Conservation (phyloP, 352 stramenopile genomes). For the Globisporangium cylindrosporum region DNA sequence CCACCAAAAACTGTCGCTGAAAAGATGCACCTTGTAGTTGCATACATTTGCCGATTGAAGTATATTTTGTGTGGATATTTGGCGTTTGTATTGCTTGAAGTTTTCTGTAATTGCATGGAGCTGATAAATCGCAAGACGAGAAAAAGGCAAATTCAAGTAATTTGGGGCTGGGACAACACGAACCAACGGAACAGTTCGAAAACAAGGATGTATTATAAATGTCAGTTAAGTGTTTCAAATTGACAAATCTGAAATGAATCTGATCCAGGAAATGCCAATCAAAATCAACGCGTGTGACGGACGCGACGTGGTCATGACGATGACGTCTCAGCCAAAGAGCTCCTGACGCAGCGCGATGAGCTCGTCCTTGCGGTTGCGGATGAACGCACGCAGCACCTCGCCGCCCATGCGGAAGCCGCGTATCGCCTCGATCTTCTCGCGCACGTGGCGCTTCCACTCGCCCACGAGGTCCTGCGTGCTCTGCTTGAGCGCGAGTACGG, state of each 20-base stretch:
- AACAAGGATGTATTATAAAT: neutral
- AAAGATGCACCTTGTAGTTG: neutral
- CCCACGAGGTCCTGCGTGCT: constrained; percentile 14
- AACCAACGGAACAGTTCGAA: neutral
- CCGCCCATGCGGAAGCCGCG: constrained; percentile 61
- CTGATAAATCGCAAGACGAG: neutral
- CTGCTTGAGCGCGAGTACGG: constrained; percentile 21
- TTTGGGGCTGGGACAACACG: neutral
- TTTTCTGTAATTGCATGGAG: neutral
- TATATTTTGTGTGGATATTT: neutral
- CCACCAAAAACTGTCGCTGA: neutral
- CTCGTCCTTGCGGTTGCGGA: constrained; percentile 56
- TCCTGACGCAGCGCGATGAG: constrained; percentile 48
- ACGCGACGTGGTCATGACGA: neutral
- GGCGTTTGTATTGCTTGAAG: no score
- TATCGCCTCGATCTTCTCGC: constrained; percentile 42
- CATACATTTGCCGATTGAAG: neutral
- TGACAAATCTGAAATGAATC: neutral
- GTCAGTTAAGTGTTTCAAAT: neutral
- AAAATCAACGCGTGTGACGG: no score
- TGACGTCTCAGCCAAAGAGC: constrained; percentile 37
- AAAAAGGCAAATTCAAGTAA: no score
- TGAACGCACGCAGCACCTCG: constrained; percentile 50
- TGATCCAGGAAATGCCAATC: no score
- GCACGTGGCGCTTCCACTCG: constrained; percentile 44